Conservation (phyloP, 2,329 filamentous ascomycete species). For the Colletotrichum magnum region DNA sequence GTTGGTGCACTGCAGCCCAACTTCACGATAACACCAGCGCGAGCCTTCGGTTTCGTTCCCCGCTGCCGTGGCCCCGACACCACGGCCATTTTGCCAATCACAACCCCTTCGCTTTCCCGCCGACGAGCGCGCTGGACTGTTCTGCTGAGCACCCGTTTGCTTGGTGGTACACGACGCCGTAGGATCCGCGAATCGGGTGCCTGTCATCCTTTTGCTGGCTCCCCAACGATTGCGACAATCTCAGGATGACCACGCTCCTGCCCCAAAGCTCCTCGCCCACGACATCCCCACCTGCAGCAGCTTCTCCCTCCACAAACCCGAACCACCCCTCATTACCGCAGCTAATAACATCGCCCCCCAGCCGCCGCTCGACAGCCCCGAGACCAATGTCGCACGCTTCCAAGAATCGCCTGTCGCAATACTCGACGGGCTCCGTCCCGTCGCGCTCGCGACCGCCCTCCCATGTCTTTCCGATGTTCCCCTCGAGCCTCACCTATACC, state of each 20-base stretch:
- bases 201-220: slow-evolving; percentile 46
- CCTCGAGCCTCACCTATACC: slow-evolving; percentile 89
- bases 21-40: slow-evolving; percentile 35
- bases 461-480: slow-evolving; percentile 85
- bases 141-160: slow-evolving; percentile 17
- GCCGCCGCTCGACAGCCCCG: slow-evolving; percentile 72
- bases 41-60: slow-evolving; percentile 17
- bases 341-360: slow-evolving; percentile 69
- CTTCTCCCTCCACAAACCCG: slow-evolving; percentile 61
- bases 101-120: neutral
- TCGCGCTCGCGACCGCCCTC: slow-evolving; percentile 84
- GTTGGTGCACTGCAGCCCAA: slow-evolving; percentile 18
- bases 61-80: slow-evolving; percentile 1
- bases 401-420: slow-evolving; percentile 86
- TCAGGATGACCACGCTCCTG: slow-evolving; percentile 67
- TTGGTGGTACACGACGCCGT: slow-evolving; percentile 36
- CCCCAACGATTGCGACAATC: slow-evolving; percentile 40
- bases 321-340: slow-evolving; percentile 70
- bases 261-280: slow-evolving; percentile 69
- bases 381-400: slow-evolving; percentile 82
- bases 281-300: slow-evolving; percentile 65
- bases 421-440: slow-evolving; percentile 79
- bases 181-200: slow-evolving; percentile 42
- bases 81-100: slow-evolving; percentile 12
- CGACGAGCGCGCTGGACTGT: slow-evolving; percentile 4